Percentiles rank a stretch among this genome's conserved stretches.
Evolutionary conservation across 208 protist genomes (phyloP).

Genomic region (Naegleria gruberi): DNA sequence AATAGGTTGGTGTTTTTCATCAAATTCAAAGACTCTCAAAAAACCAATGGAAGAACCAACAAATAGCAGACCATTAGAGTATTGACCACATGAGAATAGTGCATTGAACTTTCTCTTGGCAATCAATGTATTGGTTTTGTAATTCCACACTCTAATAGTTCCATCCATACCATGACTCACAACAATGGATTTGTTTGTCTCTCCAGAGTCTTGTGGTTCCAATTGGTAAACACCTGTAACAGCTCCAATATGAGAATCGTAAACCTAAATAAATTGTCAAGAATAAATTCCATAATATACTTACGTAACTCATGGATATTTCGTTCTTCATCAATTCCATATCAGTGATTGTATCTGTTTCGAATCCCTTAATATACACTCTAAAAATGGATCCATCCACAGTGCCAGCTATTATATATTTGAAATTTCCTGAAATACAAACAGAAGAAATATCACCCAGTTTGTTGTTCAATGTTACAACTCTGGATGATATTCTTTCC

Average conservation of each 20-base stretch:
- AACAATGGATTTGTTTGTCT: background rate
- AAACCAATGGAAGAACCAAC: background rate
- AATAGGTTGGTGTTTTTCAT: background rate
- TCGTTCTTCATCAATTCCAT: background rate
- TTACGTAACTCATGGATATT: background rate
- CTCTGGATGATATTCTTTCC: background rate
- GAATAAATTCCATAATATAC: background rate
- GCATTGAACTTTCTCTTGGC: background rate
- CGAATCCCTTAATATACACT: background rate
- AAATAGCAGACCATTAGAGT: background rate
- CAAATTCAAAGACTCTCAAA: background rate
- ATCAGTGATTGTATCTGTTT: background rate
- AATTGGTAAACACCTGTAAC: background rate
- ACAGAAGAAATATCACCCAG: background rate
- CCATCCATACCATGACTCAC: background rate
- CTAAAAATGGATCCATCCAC: background rate
- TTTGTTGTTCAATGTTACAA: background rate
- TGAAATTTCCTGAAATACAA: background rate
- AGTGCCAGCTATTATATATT: constrained; percentile 4
- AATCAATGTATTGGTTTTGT: background rate
- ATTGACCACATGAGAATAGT: background rate
- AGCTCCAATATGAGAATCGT: background rate
- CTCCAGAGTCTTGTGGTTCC: background rate
- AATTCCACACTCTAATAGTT: constrained; percentile 11
- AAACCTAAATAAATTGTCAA: background rate